Conservation (phyloP, 2,329 filamentous ascomycete species). For the Fusarium verticillioides region DNA sequence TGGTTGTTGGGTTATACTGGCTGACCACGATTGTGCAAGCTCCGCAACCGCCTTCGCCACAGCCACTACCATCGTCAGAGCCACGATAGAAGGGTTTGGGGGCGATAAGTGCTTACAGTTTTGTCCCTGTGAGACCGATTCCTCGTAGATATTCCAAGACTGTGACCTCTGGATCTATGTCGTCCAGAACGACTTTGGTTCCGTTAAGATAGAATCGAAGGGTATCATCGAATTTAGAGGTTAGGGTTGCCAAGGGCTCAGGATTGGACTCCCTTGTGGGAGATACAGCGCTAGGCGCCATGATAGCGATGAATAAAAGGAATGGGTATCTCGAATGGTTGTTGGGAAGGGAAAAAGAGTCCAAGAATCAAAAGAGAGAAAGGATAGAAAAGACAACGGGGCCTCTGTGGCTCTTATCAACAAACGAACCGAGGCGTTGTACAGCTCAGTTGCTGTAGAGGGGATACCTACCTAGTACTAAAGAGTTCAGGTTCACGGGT, state of each 20-base stretch:
- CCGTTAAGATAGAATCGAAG: slow-evolving; percentile 95
- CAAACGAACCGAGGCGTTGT: slow-evolving; percentile 29
- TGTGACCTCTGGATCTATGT: slow-evolving; percentile 90
- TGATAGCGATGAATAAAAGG: slow-evolving; percentile 42
- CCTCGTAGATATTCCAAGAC: slow-evolving; percentile 92
- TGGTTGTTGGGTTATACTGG: slow-evolving; percentile 92
- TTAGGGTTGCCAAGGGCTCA: slow-evolving; percentile 62
- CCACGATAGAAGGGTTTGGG: background rate
- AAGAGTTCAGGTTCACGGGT: slow-evolving; percentile 6
- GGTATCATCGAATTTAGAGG: slow-evolving; percentile 84
- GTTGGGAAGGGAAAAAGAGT: background rate
- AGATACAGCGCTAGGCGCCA: slow-evolving; percentile 68
- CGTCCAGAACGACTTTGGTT: slow-evolving; percentile 85
- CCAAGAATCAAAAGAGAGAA: background rate
- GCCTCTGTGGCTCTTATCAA: slow-evolving; percentile 34
- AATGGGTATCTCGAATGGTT: background rate
- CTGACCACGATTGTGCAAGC: slow-evolving; percentile 96
- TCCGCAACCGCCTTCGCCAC: slow-evolving; percentile 95
- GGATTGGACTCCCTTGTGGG: slow-evolving; percentile 55
- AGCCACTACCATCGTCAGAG: slow-evolving; percentile 66
- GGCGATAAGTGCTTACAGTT: slow-evolving; percentile 66
- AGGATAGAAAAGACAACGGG: slow-evolving; percentile 1
- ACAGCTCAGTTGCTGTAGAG: background rate
- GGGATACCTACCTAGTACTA: background rate
- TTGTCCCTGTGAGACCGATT: slow-evolving; percentile 93